These are phyloP conservation scores for Hypocreales sp. DNA, from an alignment of 2,329 filamentous ascomycete species.

Conservation along the genomic window DNA sequence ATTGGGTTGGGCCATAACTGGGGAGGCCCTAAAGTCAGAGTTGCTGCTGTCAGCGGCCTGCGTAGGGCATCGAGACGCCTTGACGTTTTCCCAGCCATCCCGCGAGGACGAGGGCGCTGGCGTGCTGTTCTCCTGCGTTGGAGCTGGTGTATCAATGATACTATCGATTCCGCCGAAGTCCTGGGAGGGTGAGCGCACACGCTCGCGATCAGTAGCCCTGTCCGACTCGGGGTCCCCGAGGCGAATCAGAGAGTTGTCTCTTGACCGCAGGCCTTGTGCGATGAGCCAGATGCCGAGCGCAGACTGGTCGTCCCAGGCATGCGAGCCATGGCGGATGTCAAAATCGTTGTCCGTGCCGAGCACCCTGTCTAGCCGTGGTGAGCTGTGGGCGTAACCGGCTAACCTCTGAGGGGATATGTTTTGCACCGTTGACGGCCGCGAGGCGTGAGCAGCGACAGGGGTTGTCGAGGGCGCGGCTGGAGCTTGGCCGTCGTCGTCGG, in stretches of 20 bases:
- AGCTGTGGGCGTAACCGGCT: slow-evolving; percentile 2
- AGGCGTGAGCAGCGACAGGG: background rate
- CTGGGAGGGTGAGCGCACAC: background rate
- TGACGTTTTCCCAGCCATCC: too few relatives aligned
- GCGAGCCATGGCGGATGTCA: slow-evolving; percentile 13
- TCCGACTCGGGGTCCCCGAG: slow-evolving; percentile 4
- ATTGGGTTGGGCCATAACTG: background rate
- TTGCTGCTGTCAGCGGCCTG: background rate
- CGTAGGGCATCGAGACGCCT: too few relatives aligned
- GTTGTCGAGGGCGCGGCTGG: background rate
- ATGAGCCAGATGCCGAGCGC: slow-evolving; percentile 21
- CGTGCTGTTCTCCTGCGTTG: slow-evolving; percentile 1
- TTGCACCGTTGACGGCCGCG: background rate
- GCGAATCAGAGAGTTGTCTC: slow-evolving; percentile 9
- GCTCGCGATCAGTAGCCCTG: background rate
- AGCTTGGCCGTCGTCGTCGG: background rate
- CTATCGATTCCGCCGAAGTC: slow-evolving; percentile 5
- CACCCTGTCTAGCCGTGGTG: slow-evolving; percentile 5
- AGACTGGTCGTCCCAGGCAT: slow-evolving; percentile 17
- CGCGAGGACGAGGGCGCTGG: background rate
- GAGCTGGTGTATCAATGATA: slow-evolving; percentile 3
- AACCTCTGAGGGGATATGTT: slow-evolving; percentile 1
- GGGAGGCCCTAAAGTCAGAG: too few relatives aligned
- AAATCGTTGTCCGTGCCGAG: slow-evolving; percentile 12
- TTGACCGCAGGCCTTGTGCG: slow-evolving; percentile 14